Conservation (phyloP, 2,329 filamentous ascomycete genomes). For the Aplosporella prunicola region DNA sequence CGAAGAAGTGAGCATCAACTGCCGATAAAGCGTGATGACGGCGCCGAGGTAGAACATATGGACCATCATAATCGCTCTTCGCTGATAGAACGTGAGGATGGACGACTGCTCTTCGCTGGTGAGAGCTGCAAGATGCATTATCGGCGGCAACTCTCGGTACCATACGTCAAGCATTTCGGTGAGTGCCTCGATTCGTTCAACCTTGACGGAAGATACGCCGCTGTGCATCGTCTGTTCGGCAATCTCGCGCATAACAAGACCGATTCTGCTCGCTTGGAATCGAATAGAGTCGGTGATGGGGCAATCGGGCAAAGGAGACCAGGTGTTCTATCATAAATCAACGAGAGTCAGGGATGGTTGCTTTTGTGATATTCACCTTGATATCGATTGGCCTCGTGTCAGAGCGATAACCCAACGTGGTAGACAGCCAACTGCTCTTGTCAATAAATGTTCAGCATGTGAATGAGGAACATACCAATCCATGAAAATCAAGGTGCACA, state of each 20-base stretch:
- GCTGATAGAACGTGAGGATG: slow-evolving; percentile 21
- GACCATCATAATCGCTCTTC: slow-evolving; percentile 28
- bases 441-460: background rate
- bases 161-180: slow-evolving; percentile 24
- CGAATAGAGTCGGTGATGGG: slow-evolving; percentile 25
- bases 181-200: slow-evolving; percentile 4
- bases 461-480: slow-evolving; percentile 16
- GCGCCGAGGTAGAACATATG: slow-evolving; percentile 30
- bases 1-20: slow-evolving; percentile 24
- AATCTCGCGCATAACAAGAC: slow-evolving; percentile 28
- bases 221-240: slow-evolving; percentile 15
- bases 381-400: slow-evolving; percentile 23
- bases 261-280: slow-evolving; percentile 25
- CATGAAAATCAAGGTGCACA: slow-evolving; percentile 29
- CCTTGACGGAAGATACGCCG: slow-evolving; percentile 1
- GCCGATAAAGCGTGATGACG: slow-evolving; percentile 27
- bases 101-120: slow-evolving; percentile 18
- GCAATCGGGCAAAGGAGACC: background rate
- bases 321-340: slow-evolving; percentile 2
- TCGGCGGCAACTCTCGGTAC: slow-evolving; percentile 23
- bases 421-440: slow-evolving; percentile 23
- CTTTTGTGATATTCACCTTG: slow-evolving; percentile 5
- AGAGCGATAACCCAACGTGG: slow-evolving; percentile 27
- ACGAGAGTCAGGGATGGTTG: too few species aligned
- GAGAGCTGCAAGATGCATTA: slow-evolving; percentile 23